phyloP scores from a whole-genome alignment of 768 basidiomycete genomes.

The Leccinellum rugosiceps region DNA sequence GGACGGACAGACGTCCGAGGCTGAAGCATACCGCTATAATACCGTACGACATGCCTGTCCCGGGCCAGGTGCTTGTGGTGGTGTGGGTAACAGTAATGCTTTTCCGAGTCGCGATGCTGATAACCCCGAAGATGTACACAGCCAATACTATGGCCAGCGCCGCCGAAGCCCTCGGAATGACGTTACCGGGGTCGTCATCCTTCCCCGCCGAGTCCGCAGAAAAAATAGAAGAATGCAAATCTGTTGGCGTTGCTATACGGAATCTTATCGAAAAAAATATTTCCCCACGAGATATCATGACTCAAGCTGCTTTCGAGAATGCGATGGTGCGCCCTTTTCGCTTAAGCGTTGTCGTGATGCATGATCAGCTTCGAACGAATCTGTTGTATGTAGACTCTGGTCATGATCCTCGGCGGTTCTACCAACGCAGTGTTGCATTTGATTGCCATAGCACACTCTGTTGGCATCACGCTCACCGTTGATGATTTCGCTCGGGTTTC shows the following conservation, averaged over 20 bases:
- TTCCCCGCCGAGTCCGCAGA: slow-evolving; percentile 92
- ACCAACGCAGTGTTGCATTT: slow-evolving; percentile 97
- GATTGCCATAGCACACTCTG: slow-evolving; percentile 95
- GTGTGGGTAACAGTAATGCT: slow-evolving; percentile 53
- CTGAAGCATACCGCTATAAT: slow-evolving; percentile 80
- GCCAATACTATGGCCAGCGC: slow-evolving; percentile 99
- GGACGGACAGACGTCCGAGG: slow-evolving; percentile 78
- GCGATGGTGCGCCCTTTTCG: slow-evolving; percentile 66
- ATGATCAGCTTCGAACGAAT: slow-evolving; percentile 3
- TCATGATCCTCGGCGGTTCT: slow-evolving; percentile 96
- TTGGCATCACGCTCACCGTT: slow-evolving; percentile 81
- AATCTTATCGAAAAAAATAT: slow-evolving; percentile 90
- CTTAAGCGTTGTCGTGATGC: slow-evolving; percentile 6
- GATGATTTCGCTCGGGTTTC: slow-evolving; percentile 95
- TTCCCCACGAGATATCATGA: slow-evolving; percentile 95
- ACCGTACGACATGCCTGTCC: slow-evolving; percentile 93
- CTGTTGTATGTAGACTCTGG: slow-evolving; percentile 61
- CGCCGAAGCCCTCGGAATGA: slow-evolving; percentile 94
- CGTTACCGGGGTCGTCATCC: slow-evolving; percentile 93
- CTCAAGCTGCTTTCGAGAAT: slow-evolving; percentile 93
- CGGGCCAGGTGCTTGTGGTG: slow-evolving; percentile 97
- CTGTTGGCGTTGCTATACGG: slow-evolving; percentile 79
- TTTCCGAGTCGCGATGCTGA: slow-evolving; percentile 2
- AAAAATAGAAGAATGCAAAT: slow-evolving; percentile 80
- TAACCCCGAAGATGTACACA: slow-evolving; percentile 78